Conservation (phyloP, 176 grass and related monocot species). For the Oryza officinalis region DNA sequence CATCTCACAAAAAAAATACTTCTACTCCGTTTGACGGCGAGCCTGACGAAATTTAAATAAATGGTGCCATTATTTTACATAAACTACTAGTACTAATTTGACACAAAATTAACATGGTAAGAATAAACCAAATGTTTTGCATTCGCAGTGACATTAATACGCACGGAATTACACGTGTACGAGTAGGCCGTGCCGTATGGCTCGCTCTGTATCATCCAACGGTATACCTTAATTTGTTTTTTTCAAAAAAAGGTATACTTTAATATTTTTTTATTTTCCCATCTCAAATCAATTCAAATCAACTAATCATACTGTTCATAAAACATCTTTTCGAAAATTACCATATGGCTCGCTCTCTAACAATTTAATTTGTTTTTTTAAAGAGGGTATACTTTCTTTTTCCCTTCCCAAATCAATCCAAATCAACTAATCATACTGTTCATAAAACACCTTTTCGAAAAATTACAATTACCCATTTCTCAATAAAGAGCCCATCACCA, state of each 20-base stretch:
- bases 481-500: slow-evolving; percentile 14
- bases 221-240: too few species aligned
- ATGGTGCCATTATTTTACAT: too few species aligned
- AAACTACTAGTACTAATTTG: too few species aligned
- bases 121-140: background rate
- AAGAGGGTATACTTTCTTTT: too few species aligned
- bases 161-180: background rate
- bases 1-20: too few species aligned
- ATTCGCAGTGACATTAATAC: background rate
- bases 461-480: slow-evolving; percentile 34
- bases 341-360: too few species aligned
- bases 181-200: background rate
- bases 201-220: too few species aligned
- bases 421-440: background rate
- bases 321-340: slow-evolving; percentile 28
- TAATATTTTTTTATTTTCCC: background rate
- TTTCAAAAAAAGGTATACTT: too few species aligned
- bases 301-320: background rate
- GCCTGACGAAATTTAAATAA: too few species aligned
- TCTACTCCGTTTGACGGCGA: too few species aligned
- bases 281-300: background rate
- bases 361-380: too few species aligned
- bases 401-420: background rate
- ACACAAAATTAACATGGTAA: background rate
- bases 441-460: slow-evolving; percentile 21